Conservation (phyloP, 2,329 filamentous ascomycete species). For the Colletotrichum horii region DNA sequence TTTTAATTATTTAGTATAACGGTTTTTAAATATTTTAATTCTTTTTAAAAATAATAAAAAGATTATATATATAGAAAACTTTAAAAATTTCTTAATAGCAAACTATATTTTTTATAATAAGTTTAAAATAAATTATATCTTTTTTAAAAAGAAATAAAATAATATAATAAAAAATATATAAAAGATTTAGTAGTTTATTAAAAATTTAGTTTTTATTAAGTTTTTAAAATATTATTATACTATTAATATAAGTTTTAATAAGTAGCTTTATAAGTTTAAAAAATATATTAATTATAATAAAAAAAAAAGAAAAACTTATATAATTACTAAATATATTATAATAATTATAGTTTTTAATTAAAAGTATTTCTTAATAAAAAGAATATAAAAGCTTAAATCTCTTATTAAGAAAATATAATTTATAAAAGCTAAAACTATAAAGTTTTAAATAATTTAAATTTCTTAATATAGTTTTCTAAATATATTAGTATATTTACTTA, state of each 20-base stretch:
- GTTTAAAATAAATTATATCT: too few species aligned
- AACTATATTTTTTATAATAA: too few species aligned
- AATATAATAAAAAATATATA: neutral
- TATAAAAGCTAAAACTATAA: neutral
- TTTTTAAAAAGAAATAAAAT: accelerated
- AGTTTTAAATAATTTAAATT: neutral
- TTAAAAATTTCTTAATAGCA: too few species aligned
- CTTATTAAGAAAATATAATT: neutral
- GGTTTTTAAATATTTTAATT: too few species aligned
- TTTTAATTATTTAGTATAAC: too few species aligned
- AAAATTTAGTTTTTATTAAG: accelerated
- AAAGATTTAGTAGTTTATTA: neutral
- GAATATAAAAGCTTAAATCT: accelerated
- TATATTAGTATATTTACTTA: neutral
- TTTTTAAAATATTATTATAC: accelerated
- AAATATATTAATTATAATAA: neutral
- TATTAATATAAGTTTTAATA: neutral
- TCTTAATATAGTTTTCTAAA: neutral
- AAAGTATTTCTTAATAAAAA: neutral
- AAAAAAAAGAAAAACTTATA: neutral
- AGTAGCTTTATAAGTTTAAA: accelerated
- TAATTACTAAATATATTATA: neutral
- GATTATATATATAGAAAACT: accelerated
- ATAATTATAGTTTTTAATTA: neutral
- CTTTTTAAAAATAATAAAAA: too few species aligned